phyloP scores from a whole-genome alignment of 352 stramenopile genomes.

The Globisporangium radiosum region DNA sequence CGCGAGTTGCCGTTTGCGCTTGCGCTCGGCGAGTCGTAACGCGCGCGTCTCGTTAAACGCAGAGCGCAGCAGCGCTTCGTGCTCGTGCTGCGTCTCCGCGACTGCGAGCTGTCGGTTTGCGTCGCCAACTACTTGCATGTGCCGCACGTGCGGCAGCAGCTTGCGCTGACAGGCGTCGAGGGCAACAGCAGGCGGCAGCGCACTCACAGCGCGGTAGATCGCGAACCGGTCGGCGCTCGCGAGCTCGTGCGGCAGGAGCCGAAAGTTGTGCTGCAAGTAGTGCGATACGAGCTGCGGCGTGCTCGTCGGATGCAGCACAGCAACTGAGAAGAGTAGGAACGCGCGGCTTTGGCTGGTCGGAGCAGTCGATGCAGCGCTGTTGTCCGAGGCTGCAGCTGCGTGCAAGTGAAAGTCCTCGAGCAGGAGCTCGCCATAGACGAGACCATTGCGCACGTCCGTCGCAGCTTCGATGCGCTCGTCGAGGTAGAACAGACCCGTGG shows the following conservation, averaged over 20 bases:
- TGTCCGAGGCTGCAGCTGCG: slow-evolving; percentile 2
- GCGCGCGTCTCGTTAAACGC: slow-evolving; percentile 52
- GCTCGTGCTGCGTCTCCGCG: slow-evolving; percentile 40
- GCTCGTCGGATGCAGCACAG: slow-evolving; percentile 43
- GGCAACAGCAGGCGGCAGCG: slow-evolving; percentile 29
- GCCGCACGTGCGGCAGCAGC: slow-evolving; percentile 47
- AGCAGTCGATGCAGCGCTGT: not conserved
- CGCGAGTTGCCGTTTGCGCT: slow-evolving; percentile 25
- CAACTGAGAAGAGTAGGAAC: slow-evolving; percentile 67
- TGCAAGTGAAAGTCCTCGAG: slow-evolving; percentile 67
- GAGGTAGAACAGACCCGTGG: slow-evolving; percentile 59
- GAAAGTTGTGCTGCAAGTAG: slow-evolving; percentile 74
- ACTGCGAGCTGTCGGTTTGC: slow-evolving; percentile 33
- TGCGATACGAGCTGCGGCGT: slow-evolving; percentile 56
- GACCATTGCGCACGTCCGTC: slow-evolving; percentile 50
- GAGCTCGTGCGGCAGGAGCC: slow-evolving; percentile 25
- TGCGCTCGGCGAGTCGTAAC: slow-evolving; percentile 36
- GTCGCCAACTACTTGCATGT: slow-evolving; percentile 43
- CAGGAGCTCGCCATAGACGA: slow-evolving; percentile 59
- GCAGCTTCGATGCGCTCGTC: slow-evolving; percentile 53
- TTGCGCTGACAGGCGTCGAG: slow-evolving; percentile 47
- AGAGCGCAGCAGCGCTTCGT: slow-evolving; percentile 35
- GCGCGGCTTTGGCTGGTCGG: slow-evolving; percentile 14
- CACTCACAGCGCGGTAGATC: slow-evolving; percentile 15
- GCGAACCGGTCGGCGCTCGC: slow-evolving; percentile 18